Evolutionary conservation across 495 filamentous ascomycete species (phyloP).

Genomic region (Penicillium silybi): DNA sequence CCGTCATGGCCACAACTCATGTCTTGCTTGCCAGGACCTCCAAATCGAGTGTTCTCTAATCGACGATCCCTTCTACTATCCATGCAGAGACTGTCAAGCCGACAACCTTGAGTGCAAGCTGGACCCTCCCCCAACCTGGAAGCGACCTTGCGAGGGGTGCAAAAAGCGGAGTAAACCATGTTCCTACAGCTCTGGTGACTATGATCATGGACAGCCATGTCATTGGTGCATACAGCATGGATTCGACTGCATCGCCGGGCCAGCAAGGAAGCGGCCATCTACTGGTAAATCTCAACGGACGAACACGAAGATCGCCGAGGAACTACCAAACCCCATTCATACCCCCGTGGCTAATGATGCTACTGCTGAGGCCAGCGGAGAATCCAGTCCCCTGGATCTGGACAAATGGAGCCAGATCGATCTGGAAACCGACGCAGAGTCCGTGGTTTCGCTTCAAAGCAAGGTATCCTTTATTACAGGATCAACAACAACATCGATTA

Average conservation of each 20-base stretch:
- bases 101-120: conserved; percentile 2
- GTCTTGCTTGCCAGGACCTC: background rate
- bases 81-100: background rate
- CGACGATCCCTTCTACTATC: background rate
- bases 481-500: background rate
- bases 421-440: background rate
- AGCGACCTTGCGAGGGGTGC: conserved; percentile 3
- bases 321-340: background rate
- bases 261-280: background rate
- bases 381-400: background rate
- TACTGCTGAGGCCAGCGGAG: background rate
- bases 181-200: conserved; percentile 1
- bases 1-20: background rate
- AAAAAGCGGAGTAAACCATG: background rate
- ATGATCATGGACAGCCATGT: conserved; percentile 4
- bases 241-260: conserved; percentile 6
- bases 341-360: background rate
- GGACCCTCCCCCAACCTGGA: conserved; percentile 2
- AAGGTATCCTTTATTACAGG: background rate
- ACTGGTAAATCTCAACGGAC: background rate
- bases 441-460: background rate
- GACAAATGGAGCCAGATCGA: background rate
- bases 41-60: background rate
- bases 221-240: background rate
- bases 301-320: background rate